Conservation (phyloP, 225 moss, liverwort and hornwort genomes). For the Pleurozium schreberi region DNA sequence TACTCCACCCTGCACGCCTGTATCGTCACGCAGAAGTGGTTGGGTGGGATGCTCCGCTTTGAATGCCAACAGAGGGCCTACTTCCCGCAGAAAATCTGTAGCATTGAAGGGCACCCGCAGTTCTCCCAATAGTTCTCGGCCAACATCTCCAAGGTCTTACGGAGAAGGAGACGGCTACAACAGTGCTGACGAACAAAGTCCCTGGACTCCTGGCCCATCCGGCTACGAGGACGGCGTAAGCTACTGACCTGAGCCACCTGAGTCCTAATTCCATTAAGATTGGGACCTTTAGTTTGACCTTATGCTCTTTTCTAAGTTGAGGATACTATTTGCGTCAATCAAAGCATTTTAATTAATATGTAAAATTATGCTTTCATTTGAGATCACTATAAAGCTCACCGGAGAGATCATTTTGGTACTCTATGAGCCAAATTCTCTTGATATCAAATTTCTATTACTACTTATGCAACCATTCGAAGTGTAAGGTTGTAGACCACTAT, state of each 20-base stretch:
- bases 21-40: constrained; percentile 25
- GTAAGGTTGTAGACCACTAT: background rate
- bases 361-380: background rate
- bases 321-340: background rate
- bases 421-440: background rate
- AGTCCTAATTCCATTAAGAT: background rate
- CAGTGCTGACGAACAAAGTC: constrained; percentile 82
- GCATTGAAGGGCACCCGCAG: constrained; percentile 44
- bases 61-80: constrained; percentile 24
- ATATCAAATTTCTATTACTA: background rate
- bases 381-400: background rate
- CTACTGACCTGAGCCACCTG: background rate
- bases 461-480: background rate
- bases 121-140: constrained; percentile 76
- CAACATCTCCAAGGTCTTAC: constrained; percentile 77
- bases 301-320: background rate
- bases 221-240: constrained; percentile 76
- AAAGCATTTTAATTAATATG: background rate
- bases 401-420: background rate
- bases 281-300: background rate
- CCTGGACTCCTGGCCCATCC: constrained; percentile 70
- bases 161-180: constrained; percentile 96
- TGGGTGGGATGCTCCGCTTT: constrained; percentile 43
- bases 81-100: constrained; percentile 32
- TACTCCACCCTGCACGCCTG: constrained; percentile 14